A percentile compares a stretch with the other conserved stretches of the same genome.
These are phyloP conservation scores for Nymphaea colorata DNA, from an alignment of 164 flowering plant species.

Conservation along the genomic window DNA sequence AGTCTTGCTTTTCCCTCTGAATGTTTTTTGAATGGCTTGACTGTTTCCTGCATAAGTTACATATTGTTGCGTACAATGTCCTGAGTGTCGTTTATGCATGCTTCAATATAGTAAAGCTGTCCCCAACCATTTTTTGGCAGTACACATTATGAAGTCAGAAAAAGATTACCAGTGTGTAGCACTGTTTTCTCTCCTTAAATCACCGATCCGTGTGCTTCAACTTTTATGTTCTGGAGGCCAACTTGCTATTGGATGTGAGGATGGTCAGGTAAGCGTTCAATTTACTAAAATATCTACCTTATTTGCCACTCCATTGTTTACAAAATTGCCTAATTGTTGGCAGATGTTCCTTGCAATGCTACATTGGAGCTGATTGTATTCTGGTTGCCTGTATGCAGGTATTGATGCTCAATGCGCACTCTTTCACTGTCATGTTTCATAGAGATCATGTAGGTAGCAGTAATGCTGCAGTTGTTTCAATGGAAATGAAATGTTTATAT, in stretches of 20 bases:
- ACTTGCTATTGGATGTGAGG: slow-evolving; percentile 68
- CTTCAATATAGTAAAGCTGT: no score
- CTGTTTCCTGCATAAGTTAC: no score
- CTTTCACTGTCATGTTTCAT: slow-evolving; percentile 36
- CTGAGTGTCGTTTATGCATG: no score
- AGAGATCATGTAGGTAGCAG: slow-evolving; percentile 28
- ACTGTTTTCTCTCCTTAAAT: slow-evolving; percentile 40
- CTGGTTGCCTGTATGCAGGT: slow-evolving; percentile 33
- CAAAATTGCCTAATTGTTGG: background rate
- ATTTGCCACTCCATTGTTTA: background rate
- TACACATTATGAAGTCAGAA: slow-evolving; percentile 24
- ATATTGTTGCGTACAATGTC: no score
- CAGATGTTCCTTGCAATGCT: no score
- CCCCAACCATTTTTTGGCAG: slow-evolving; percentile 16
- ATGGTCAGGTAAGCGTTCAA: slow-evolving; percentile 50
- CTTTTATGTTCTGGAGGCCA: slow-evolving; percentile 39
- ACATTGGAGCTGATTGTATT: no score
- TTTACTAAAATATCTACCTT: background rate
- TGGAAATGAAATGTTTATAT: slow-evolving; percentile 19
- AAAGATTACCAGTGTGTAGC: slow-evolving; percentile 38
- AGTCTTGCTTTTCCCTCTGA: no score
- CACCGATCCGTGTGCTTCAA: slow-evolving; percentile 43
- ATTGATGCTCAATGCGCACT: slow-evolving; percentile 47
- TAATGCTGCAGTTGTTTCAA: slow-evolving; percentile 39
- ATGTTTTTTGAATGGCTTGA: no score